Conservation (phyloP, 2,329 filamentous ascomycete genomes). For the Davidsoniella australis region DNA sequence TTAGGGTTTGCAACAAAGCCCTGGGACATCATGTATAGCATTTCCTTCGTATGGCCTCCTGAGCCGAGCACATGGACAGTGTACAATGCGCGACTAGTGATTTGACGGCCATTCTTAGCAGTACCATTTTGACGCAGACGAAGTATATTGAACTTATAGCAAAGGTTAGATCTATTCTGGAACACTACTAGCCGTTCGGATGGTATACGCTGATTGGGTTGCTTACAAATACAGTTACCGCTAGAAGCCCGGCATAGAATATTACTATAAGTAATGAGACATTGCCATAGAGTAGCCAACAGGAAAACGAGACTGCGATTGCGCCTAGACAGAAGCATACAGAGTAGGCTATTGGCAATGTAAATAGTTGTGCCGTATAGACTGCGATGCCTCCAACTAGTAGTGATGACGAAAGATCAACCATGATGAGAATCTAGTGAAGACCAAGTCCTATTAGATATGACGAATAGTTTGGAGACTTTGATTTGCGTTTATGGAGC, state of each 20-base stretch:
- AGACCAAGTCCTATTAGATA: no score
- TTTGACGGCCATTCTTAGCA: neutral
- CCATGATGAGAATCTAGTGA: no score
- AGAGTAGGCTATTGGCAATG: constrained; percentile 1
- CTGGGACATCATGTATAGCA: constrained; percentile 64
- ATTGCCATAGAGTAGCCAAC: neutral
- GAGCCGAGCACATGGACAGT: constrained; percentile 55
- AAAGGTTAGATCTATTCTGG: no score
- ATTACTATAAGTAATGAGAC: neutral
- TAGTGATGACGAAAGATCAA: neutral
- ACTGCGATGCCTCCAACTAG: constrained; percentile 1
- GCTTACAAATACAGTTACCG: constrained; percentile 1
- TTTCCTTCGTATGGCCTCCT: constrained; percentile 88
- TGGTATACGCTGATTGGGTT: neutral
- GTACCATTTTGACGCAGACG: neutral
- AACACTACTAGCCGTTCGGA: neutral
- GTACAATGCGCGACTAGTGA: constrained; percentile 4
- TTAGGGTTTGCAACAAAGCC: constrained; percentile 42
- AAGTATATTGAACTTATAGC: constrained; percentile 2
- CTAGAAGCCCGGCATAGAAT: neutral
- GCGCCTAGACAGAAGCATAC: constrained; percentile 3
- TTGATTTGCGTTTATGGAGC: neutral
- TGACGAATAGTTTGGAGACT: neutral
- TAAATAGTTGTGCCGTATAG: constrained; percentile 8
- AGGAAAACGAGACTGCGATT: neutral